A percentile compares a stretch with the other conserved stretches of the same genome.
These are phyloP conservation scores for Dendrobium chrysotoxum DNA, from an alignment of 106 monocot genomes.

Conservation along the genomic window DNA sequence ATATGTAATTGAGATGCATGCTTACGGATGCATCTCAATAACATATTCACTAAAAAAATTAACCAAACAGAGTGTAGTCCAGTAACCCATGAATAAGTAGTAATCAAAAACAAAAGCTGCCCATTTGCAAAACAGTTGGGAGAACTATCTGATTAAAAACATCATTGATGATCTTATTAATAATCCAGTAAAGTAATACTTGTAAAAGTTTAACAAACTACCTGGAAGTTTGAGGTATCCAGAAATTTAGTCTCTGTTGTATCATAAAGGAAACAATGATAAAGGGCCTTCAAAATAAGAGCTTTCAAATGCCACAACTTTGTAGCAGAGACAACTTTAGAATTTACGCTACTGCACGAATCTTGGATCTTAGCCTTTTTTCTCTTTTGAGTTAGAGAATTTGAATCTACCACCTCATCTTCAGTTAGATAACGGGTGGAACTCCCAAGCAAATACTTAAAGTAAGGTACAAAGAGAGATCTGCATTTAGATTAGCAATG, in stretches of 20 bases:
- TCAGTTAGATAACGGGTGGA: constrained; percentile 48
- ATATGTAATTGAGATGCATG: too few relatives aligned
- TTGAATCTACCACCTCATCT: constrained; percentile 23
- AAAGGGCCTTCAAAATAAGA: constrained; percentile 58
- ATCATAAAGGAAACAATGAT: constrained; percentile 87
- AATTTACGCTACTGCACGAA: constrained; percentile 7
- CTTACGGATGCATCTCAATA: too few relatives aligned
- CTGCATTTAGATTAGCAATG: constrained; percentile 20
- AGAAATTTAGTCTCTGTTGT: constrained; percentile 61
- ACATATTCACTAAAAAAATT: too few relatives aligned
- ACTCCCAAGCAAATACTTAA: constrained; percentile 84
- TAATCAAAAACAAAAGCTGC: too few relatives aligned
- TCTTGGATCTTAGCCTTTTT: constrained; percentile 57
- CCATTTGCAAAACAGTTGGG: too few relatives aligned
- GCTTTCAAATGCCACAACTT: constrained; percentile 82
- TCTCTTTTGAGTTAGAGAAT: constrained; percentile 32
- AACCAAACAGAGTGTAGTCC: too few relatives aligned
- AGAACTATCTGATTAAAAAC: too few relatives aligned
- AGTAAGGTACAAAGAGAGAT: constrained; percentile 94
- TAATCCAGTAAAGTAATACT: too few relatives aligned
- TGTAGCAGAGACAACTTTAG: constrained; percentile 19
- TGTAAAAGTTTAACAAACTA: constrained; percentile 9
- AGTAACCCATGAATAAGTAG: too few relatives aligned
- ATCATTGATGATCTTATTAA: background rate
- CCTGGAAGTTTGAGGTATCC: constrained; percentile 94